Conservation (phyloP, 495 filamentous ascomycete genomes). For the Antarctomyces pellizariae region DNA sequence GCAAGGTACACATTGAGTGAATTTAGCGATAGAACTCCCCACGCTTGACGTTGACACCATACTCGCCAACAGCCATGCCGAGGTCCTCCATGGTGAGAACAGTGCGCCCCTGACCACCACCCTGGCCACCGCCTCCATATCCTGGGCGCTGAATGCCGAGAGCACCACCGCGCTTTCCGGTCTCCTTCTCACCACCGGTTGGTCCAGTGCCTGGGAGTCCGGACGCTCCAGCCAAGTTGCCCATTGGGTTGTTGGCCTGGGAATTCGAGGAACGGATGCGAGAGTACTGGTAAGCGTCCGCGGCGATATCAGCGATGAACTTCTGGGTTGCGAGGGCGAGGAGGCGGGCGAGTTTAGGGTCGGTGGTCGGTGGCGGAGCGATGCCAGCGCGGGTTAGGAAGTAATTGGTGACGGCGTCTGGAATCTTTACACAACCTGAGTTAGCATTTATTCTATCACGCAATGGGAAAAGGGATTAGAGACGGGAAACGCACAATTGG, state of each 20-base stretch:
- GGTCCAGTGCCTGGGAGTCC: conserved; percentile 39
- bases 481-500: conserved; percentile 48
- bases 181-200: conserved; percentile 30
- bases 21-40: conserved; percentile 91
- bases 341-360: conserved; percentile 70
- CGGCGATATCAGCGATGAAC: conserved; percentile 91
- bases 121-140: conserved; percentile 79
- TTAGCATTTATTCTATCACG: background rate
- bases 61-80: conserved; percentile 91
- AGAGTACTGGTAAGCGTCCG: conserved; percentile 91
- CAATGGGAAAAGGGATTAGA: background rate
- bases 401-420: conserved; percentile 91
- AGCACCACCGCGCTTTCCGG: conserved; percentile 28
- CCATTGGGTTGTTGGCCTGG: conserved; percentile 69
- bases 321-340: conserved; percentile 93
- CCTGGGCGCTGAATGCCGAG: conserved; percentile 78
- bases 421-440: conserved; percentile 37
- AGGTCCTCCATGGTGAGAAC: conserved; percentile 98
- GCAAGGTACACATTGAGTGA: no score
- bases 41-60: conserved; percentile 88
- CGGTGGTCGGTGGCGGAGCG: conserved; percentile 66
- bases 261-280: conserved; percentile 80
- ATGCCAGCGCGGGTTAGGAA: conserved; percentile 92
- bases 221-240: conserved; percentile 56
- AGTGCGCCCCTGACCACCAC: conserved; percentile 73